Base-by-base conservation (phyloP, 805 yeast species). In the Vanderwaltozyma tropicalis region DNA sequence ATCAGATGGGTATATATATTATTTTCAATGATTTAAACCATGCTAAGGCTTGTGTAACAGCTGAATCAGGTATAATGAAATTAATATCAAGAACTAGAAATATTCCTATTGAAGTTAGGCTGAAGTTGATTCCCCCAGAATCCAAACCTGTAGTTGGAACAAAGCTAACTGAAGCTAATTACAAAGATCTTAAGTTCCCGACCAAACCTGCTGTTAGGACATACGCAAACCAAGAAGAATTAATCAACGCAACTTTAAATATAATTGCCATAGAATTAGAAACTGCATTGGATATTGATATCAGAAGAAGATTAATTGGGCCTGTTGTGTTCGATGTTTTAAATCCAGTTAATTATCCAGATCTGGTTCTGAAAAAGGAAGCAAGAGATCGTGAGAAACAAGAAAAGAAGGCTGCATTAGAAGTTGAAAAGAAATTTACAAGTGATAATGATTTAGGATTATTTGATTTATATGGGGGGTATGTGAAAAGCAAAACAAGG, bases 241-340 rank as follows among this genome's bases (percentile, higher is more conserved):
- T 74, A 1, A 61, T 77, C 2, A 72, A 71, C 15, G 83, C 78
- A 33, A 80, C 95, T 0, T 66, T 73, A 1, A 61, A 68, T 17
- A 60, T 69, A 37, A 62, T 87, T 34, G 53, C 78, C 19, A 74
- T 71, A 39, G 95, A 86, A 45, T 67, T 86, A 35, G 74, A 74
- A 41, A 62, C 65, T 10, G 76, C 78, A 33, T 55, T 86, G 32
- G 62, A 76, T 16, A 79, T 80, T 42, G 94, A 86, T 59, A 72
- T 86, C 18, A 67, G 82, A 46, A 89, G 78, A 49, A 72, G 85
- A 42, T 61, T 82, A 3, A 70, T 84, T 18, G 87, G 82, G 0
- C 85, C 92, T 0, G 66, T 69, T 1, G 72, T 86, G 14, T 64
- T 81, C 38, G 78, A 78, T 22, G 59, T 71, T 15, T 64, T 86